Conservation (phyloP, 2,329 filamentous ascomycete species). For the Trichophyton equinum region DNA sequence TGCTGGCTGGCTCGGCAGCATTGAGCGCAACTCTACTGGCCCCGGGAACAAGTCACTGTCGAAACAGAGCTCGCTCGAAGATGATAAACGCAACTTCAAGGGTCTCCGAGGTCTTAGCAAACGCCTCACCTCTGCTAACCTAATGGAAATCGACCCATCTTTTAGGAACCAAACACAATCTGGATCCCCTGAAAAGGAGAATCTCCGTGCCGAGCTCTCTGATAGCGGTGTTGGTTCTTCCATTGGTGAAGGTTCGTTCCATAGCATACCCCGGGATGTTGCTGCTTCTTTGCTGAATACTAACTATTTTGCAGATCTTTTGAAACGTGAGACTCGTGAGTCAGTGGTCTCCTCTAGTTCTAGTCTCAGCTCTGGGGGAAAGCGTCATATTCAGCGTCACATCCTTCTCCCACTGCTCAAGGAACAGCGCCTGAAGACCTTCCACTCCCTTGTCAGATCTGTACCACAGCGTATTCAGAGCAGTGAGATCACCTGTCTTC, state of each 20-base stretch:
- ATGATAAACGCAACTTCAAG: constrained; percentile 43
- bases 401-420: constrained; percentile 66
- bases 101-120: constrained; percentile 48
- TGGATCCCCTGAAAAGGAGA: constrained; percentile 33
- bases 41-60: constrained; percentile 24
- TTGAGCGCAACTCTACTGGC: constrained; percentile 50
- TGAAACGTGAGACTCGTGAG: constrained; percentile 23
- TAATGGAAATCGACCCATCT: constrained; percentile 21
- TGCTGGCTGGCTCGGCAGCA: constrained; percentile 51
- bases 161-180: constrained; percentile 13
- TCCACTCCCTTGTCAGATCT: constrained; percentile 66
- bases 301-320: neutral
- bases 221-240: constrained; percentile 86
- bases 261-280: constrained; percentile 24
- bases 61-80: constrained; percentile 29
- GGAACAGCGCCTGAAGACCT: constrained; percentile 61
- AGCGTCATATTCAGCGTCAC: constrained; percentile 66
- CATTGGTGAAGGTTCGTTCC: constrained; percentile 41
- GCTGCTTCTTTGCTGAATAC: constrained; percentile 27
- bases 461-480: constrained; percentile 66
- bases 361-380: constrained; percentile 55
- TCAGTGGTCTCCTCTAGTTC: constrained; percentile 40
- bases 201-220: constrained; percentile 55
- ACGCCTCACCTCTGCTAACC: constrained; percentile 37
- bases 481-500: constrained; percentile 78